Conservation (phyloP, 2,329 filamentous ascomycete genomes). For the Colletotrichum tropicicola region DNA sequence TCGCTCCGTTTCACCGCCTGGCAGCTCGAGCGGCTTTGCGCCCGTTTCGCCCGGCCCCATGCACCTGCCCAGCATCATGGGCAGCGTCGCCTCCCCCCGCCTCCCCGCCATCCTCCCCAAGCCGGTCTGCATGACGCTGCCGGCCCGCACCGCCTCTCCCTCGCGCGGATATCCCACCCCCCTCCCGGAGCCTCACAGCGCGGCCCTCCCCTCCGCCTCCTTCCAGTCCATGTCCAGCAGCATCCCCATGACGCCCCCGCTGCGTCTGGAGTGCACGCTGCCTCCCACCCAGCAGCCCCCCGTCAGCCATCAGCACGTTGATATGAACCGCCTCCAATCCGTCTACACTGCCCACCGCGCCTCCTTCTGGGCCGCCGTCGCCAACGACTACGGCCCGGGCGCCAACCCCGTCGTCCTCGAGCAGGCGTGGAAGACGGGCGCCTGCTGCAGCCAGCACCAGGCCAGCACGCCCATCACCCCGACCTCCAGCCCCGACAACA, state of each 20-base stretch:
- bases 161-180: slow-evolving; percentile 50
- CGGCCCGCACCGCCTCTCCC: slow-evolving; percentile 45
- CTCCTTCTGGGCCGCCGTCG: slow-evolving; percentile 78
- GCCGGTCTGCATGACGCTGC: slow-evolving; percentile 61
- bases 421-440: slow-evolving; percentile 71
- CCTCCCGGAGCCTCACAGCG: slow-evolving; percentile 54
- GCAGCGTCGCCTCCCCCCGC: slow-evolving; percentile 56
- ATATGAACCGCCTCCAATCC: slow-evolving; percentile 72
- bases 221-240: slow-evolving; percentile 38
- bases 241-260: slow-evolving; percentile 50
- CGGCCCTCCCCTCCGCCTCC: slow-evolving; percentile 52
- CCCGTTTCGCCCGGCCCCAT: slow-evolving; percentile 55
- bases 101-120: slow-evolving; percentile 74
- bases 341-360: slow-evolving; percentile 76
- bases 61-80: slow-evolving; percentile 64
- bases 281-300: slow-evolving; percentile 47
- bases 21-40: slow-evolving; percentile 54
- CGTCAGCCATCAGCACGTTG: slow-evolving; percentile 56
- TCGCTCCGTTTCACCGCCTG: slow-evolving; percentile 58
- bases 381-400: slow-evolving; percentile 74
- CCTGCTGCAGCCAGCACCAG: slow-evolving; percentile 49
- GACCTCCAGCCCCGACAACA: slow-evolving; percentile 57
- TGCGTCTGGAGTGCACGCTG: slow-evolving; percentile 68
- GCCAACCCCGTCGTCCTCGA: slow-evolving; percentile 71
- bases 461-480: slow-evolving; percentile 61